These are phyloP conservation scores for Penicillium rolfsii DNA, from an alignment of 2,329 filamentous ascomycete species.

Conservation along the genomic window DNA sequence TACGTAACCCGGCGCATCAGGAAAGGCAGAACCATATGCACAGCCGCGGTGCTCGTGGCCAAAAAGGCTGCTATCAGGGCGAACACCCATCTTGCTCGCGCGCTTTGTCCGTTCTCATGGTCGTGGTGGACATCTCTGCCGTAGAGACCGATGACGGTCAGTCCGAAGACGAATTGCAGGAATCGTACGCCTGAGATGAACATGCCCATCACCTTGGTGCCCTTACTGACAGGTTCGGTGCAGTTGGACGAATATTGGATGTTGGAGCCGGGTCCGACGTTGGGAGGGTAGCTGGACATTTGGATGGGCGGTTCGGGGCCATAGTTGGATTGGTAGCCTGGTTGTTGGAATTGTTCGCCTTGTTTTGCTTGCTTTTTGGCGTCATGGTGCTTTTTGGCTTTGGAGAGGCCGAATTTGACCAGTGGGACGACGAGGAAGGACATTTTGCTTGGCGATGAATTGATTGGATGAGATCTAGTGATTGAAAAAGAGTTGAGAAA, in stretches of 20 bases:
- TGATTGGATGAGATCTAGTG: not conserved
- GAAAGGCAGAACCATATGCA: slow-evolving; percentile 69
- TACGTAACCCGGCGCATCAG: slow-evolving; percentile 24
- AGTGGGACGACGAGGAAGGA: slow-evolving; percentile 36
- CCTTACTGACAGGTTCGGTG: slow-evolving; percentile 18
- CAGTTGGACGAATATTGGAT: slow-evolving; percentile 16
- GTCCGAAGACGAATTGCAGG: slow-evolving; percentile 73
- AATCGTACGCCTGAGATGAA: slow-evolving; percentile 62
- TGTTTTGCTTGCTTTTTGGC: slow-evolving; percentile 30
- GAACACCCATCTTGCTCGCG: slow-evolving; percentile 76
- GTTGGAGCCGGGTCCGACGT: slow-evolving; percentile 24
- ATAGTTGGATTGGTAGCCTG: slow-evolving; percentile 17
- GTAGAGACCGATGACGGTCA: slow-evolving; percentile 79
- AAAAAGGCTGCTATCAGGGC: slow-evolving; percentile 71
- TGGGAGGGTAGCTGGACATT: slow-evolving; percentile 26
- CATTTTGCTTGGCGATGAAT: slow-evolving; percentile 25
- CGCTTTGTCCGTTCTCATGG: slow-evolving; percentile 53
- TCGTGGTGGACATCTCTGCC: slow-evolving; percentile 62
- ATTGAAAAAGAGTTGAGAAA: not conserved
- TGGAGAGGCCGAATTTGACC: slow-evolving; percentile 33
- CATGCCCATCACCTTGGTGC: slow-evolving; percentile 18
- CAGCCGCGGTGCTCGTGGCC: slow-evolving; percentile 64
- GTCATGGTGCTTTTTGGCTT: slow-evolving; percentile 38
- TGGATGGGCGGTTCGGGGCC: slow-evolving; percentile 23
- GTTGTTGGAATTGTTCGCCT: slow-evolving; percentile 22